Conservation (phyloP, 805 yeast species). For the Starmerella kuoi region DNA sequence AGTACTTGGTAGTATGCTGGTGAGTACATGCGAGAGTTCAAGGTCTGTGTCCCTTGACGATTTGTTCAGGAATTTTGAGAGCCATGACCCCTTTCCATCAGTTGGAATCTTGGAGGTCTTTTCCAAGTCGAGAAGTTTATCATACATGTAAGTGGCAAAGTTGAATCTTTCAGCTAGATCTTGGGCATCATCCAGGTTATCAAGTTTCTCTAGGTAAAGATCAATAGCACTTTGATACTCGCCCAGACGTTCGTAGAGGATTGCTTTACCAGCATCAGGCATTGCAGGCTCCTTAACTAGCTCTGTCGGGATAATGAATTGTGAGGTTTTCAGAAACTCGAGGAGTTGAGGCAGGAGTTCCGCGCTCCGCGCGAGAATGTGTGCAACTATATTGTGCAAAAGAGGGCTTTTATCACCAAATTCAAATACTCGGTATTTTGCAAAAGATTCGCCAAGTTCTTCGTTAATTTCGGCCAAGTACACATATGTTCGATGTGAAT, state of each 20-base stretch:
- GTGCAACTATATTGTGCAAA: slow-evolving; percentile 14
- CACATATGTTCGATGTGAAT: slow-evolving; percentile 16
- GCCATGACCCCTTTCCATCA: not conserved
- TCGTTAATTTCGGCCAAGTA: not conserved
- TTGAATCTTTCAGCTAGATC: slow-evolving; percentile 41
- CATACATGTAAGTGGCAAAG: slow-evolving; percentile 10
- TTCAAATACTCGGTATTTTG: slow-evolving; percentile 1
- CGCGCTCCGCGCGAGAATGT: slow-evolving; percentile 2
- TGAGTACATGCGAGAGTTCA: not conserved
- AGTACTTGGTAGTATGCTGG: not conserved
- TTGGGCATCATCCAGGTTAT: slow-evolving; percentile 48
- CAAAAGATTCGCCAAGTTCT: slow-evolving; percentile 10
- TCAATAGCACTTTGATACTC: slow-evolving; percentile 53
- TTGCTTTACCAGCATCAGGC: slow-evolving; percentile 35
- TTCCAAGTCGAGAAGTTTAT: slow-evolving; percentile 2
- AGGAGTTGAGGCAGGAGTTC: not conserved
- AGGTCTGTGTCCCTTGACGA: not conserved
- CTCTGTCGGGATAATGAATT: not conserved
- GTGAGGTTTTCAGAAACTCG: slow-evolving; percentile 3
- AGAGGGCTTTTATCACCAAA: slow-evolving; percentile 2
- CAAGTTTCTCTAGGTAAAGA: slow-evolving; percentile 41
- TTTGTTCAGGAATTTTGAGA: slow-evolving; percentile 3
- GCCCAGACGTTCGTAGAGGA: slow-evolving; percentile 46
- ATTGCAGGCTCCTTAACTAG: slow-evolving; percentile 3
- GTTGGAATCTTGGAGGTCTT: not conserved